Conservation (phyloP, 345 rosid species). For the Bruguiera gymnorhiza region DNA sequence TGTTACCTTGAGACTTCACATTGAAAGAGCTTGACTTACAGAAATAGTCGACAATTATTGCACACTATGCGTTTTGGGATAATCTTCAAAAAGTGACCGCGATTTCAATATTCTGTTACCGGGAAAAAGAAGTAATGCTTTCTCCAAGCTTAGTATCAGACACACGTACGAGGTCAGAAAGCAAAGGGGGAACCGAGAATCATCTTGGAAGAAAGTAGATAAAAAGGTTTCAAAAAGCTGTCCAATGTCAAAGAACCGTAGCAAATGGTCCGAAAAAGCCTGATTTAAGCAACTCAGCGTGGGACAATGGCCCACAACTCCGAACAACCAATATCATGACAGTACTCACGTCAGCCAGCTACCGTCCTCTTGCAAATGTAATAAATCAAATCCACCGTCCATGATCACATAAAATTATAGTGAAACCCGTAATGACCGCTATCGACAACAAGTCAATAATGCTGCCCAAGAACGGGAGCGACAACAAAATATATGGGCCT, state of each 20-base stretch:
- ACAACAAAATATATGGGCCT: neutral
- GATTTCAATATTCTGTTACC: no score
- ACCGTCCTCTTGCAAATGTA: no score
- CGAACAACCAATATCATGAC: conserved; percentile 3
- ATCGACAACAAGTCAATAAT: neutral
- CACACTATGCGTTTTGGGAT: no score
- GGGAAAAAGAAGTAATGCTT: conserved; percentile 11
- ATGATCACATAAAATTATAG: neutral
- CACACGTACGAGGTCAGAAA: conserved; percentile 3
- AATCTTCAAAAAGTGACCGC: neutral
- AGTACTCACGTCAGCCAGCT: neutral
- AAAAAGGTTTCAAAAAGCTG: conserved; percentile 16
- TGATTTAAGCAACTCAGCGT: neutral
- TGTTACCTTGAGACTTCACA: no score
- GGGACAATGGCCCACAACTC: conserved; percentile 1
- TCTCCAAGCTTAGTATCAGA: neutral
- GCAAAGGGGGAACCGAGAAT: conserved; percentile 19
- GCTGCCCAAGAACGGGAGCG: conserved; percentile 7
- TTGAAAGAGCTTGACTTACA: no score
- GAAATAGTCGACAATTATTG: no score
- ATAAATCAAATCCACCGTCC: no score
- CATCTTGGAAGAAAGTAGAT: conserved; percentile 18
- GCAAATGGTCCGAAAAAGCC: neutral
- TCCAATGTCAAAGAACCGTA: neutral
- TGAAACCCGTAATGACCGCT: conserved; percentile 20